Base-by-base conservation (phyloP, 192 early-diverging fungal genomes). In the Spizellomyces punctatus region DNA sequence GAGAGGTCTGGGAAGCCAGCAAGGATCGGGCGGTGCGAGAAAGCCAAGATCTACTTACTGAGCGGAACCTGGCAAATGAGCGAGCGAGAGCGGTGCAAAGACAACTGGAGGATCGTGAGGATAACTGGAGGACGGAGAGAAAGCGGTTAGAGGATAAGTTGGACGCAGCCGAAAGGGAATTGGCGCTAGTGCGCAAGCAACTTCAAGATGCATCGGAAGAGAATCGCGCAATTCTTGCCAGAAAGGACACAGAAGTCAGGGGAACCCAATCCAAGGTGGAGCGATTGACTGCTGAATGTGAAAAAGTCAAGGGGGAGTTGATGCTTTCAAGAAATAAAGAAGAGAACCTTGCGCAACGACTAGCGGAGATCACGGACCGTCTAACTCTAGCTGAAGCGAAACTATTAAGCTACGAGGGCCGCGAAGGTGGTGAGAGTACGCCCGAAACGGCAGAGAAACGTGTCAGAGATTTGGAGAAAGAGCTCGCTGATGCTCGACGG, bases 41-140 rank as follows among this genome's bases (percentile, higher is more conserved):
- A 16, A 79, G 76, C 63, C 71, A 85, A 63, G 78, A 80, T 8
- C 69, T 88, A 2, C 56, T 79, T 46, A 71, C 68, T 58, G 86
- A 91, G 65, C 84, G 86, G 61, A 78, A 85, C 43, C 62, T 76
- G 45, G 76, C 81, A 6, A 86, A 82, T 47, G 80, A 83, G 42
- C 85, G 85, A 14, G 66, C 84, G 67, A 78, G 70, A 49, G 67
- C 76, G 19, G 66, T 88, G 43, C 89, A 89, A 75, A 69, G 77
- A 36, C 75, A 84, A 76, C 73, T 81, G 27, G 87, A 86, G 45
- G 85, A 85, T 36, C 64, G 73, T 0, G 89, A 90, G 65, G 66
- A 76, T 58, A 6, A 64, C 7, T 68, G 49, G 63, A 60, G 71
- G 48, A 67, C 74, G 45, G 72, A 79, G 17, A 79, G 70, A 64